Base-by-base conservation (phyloP, 106 monocot species). In the Dactylorhiza incarnata region DNA sequence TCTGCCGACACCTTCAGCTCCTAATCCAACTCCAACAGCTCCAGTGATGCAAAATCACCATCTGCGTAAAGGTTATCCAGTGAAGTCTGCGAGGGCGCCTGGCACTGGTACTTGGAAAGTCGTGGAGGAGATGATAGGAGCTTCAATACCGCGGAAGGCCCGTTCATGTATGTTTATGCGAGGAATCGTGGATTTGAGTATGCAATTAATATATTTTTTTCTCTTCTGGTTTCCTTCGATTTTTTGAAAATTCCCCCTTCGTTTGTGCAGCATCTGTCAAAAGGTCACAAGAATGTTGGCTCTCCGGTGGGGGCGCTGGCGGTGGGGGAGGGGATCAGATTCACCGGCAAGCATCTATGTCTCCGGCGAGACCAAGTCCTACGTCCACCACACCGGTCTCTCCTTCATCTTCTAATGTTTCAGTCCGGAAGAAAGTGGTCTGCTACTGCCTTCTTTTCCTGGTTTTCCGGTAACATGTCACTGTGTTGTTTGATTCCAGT, bases 111-210 rank as follows among this genome's bases (percentile, higher is more conserved):
- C 74, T 51, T 89, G 89, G 89, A 91, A 89, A 71, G 88, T 76
- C 5, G 80, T 89, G 3, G 97, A 94, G 56, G 97, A 99, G 86
- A 90, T 97, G 86, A 89, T 99, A 49, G 95, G 95, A 3, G 90
- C 90, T 12, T 76, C 88, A 0, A 83, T 99, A 5, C 97, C 97
- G 4, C 82, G 91, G 49, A 99, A 94, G 75, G 97, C 97, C 17
- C 87, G 97, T 16, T 84, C 97, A 80, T 87, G 94, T 91, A 82
- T 15, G 76, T 51, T 81, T 78, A 45, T 55, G 25, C 71, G 71
- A 26, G 48, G 19, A 10, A 16, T 23, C 49, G 37, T 45, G 69
- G 6, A 44, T 69, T 49, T 72, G 72, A 24, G 45, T 15, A 13
- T 44, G 37, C 37, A 37, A 73, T 74, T 19, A 16, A 15, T 1